Conservation (phyloP, 148 eudicot genomes). For the Camellia japonica region DNA sequence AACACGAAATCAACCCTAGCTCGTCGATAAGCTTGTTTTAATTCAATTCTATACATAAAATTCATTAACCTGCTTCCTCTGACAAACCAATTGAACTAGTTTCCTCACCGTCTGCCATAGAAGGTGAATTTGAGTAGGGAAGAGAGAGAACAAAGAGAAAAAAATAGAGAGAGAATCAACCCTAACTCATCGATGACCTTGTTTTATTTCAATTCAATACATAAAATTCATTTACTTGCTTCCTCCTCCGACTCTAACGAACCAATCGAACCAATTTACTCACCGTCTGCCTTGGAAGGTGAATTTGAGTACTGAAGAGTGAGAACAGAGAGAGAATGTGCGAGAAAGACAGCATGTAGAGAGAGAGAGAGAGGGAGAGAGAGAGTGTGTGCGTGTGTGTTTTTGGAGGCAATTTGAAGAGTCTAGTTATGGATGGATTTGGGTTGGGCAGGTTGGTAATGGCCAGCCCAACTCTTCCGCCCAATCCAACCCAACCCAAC, state of each 20-base stretch:
- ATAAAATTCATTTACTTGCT: background rate
- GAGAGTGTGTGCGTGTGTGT: no score
- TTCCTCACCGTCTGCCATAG: background rate
- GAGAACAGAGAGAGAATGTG: no score
- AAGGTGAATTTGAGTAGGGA: background rate
- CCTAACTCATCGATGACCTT: background rate
- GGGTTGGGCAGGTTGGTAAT: background rate
- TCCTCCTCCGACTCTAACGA: background rate
- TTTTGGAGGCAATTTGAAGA: background rate
- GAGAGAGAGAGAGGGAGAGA: no score
- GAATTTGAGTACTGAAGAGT: no score
- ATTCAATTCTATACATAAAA: background rate
- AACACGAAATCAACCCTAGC: background rate
- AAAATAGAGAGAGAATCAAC: no score
- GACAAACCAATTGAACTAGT: background rate
- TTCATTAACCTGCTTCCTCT: background rate
- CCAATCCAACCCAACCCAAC: background rate
- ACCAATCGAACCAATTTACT: background rate
- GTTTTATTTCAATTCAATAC: background rate
- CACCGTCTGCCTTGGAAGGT: background rate
- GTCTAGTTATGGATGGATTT: background rate
- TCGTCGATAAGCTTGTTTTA: background rate
- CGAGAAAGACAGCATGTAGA: background rate
- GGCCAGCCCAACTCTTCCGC: no score
- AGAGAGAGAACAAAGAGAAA: no score